Evolutionary conservation across 2,329 filamentous ascomycete species (phyloP), one percentile per base, ranked within the genome.

Genomic region (Diaporthe citri): DNA sequence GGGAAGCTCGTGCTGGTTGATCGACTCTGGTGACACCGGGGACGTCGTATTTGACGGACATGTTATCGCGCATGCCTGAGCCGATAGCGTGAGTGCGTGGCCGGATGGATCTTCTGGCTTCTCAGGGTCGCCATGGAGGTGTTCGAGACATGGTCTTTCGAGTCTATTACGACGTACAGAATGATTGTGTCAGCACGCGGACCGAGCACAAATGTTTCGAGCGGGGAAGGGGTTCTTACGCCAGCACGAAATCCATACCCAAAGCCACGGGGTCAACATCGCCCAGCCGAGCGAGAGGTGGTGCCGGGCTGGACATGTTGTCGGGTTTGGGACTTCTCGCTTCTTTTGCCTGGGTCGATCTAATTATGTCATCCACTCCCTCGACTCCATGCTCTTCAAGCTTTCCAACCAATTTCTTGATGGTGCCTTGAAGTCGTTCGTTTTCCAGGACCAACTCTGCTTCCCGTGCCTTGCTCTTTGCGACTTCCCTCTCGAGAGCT

Each of bases 201-300:
- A 3, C 20, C 2, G 6, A 4, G 22, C 12, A 10, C 13, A n/a
- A n/a, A n/a, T n/a, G n/a, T n/a, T n/a, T n/a, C n/a, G n/a, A n/a
- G n/a, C n/a, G n/a, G n/a, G n/a, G n/a, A n/a, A n/a, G n/a, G n/a
- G n/a, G n/a, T n/a, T n/a, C n/a, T n/a, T n/a, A 81, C 82, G 78
- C 80, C 20, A 84, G 60, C 1, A 84, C 81, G 74, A 84, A 84
- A 10, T 84, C 81, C 78, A 84, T 82, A 4, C 80, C 82, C 17
- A 80, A 56, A 1, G 52, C 72, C 1, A 74, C 71, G 4, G 72
- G 72, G 51, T 82, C 80, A n/a, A 80, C 69, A 9, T 80, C 80
- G 57, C 77, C 76, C 8, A 67, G 64, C 31, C 46, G n/a, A 78
- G 59, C 31, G 10, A 28, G 12, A 36, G 34, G 4, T 2, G 55